These are phyloP conservation scores for Hypoxylon crocopeplum DNA, from an alignment of 495 filamentous ascomycete species.

Conservation along the genomic window DNA sequence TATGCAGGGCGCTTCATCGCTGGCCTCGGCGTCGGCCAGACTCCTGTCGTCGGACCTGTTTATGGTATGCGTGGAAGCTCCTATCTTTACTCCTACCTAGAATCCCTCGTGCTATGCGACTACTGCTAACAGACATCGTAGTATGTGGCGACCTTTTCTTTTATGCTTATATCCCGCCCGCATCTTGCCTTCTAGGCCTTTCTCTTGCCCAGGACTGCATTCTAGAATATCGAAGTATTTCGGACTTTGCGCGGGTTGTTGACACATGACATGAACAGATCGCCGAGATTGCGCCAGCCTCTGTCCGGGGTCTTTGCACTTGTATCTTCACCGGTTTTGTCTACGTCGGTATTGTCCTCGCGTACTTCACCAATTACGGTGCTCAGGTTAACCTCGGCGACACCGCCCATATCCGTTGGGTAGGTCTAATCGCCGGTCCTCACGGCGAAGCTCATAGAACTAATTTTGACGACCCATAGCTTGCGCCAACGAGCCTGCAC, in stretches of 20 bases:
- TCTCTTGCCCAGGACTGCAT: background rate
- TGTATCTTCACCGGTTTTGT: constrained; percentile 71
- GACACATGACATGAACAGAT: constrained; percentile 39
- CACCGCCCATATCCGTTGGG: constrained; percentile 64
- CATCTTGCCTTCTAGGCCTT: background rate
- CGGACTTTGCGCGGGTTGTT: constrained; percentile 13
- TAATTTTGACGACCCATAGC: constrained; percentile 32
- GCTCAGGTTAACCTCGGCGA: constrained; percentile 65
- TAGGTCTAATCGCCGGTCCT: constrained; percentile 34
- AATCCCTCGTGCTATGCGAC: background rate
- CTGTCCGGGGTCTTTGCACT: constrained; percentile 70
- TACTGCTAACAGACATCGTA: constrained; percentile 11
- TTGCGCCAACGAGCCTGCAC: constrained; percentile 71
- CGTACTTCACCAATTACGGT: constrained; percentile 64
- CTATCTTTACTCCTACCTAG: background rate
- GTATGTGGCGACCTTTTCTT: constrained; percentile 12
- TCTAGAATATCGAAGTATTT: constrained; percentile 5
- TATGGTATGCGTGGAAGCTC: constrained; percentile 46
- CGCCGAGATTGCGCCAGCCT: constrained; percentile 66
- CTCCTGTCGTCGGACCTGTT: constrained; percentile 66
- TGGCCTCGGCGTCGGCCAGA: constrained; percentile 71
- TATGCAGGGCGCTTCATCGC: constrained; percentile 73
- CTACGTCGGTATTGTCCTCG: constrained; percentile 68
- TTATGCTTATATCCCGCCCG: background rate
- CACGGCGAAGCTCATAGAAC: background rate